Conservation (phyloP, 352 stramenopile species). For the Phytophthora constricta region DNA sequence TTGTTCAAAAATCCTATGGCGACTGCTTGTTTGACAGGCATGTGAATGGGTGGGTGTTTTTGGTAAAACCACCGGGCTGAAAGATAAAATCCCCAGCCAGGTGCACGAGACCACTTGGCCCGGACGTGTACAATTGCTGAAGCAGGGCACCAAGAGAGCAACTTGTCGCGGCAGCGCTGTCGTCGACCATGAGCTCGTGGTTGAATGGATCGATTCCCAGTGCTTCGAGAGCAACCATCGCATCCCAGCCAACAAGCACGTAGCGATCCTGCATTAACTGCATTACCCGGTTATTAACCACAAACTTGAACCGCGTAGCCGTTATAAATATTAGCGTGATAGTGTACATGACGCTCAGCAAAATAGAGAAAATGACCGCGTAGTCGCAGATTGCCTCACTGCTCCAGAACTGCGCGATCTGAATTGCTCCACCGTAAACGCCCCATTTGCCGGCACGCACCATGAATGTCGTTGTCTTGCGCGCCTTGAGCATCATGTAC, state of each 20-base stretch:
- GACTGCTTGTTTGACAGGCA: constrained; percentile 37
- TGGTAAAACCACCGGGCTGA: constrained; percentile 31
- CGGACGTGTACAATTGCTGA: constrained; percentile 47
- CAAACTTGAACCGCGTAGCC: constrained; percentile 35
- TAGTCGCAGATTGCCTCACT: constrained; percentile 58
- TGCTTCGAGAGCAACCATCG: constrained; percentile 39
- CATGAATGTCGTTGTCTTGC: constrained; percentile 46
- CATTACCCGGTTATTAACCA: constrained; percentile 37
- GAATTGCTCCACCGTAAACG: constrained; percentile 38
- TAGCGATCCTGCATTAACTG: constrained; percentile 46
- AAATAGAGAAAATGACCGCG: constrained; percentile 32
- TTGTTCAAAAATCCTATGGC: constrained; percentile 34
- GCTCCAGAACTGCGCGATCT: constrained; percentile 48
- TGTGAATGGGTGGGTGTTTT: constrained; percentile 22
- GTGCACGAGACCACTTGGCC: constrained; percentile 41
- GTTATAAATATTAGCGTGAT: constrained; percentile 18
- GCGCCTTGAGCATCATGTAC: constrained; percentile 28
- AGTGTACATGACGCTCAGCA: background rate
- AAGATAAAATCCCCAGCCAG: constrained; percentile 48
- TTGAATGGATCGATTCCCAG: constrained; percentile 50
- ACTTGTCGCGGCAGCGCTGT: constrained; percentile 26
- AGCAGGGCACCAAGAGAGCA: constrained; percentile 48
- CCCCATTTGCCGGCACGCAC: constrained; percentile 23
- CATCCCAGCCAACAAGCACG: constrained; percentile 52
- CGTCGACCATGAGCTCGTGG: constrained; percentile 21